Evolutionary conservation across 495 filamentous ascomycete genomes (phyloP), one percentile per base, ranked within the genome.

Genomic region (Daldinia grandis): DNA sequence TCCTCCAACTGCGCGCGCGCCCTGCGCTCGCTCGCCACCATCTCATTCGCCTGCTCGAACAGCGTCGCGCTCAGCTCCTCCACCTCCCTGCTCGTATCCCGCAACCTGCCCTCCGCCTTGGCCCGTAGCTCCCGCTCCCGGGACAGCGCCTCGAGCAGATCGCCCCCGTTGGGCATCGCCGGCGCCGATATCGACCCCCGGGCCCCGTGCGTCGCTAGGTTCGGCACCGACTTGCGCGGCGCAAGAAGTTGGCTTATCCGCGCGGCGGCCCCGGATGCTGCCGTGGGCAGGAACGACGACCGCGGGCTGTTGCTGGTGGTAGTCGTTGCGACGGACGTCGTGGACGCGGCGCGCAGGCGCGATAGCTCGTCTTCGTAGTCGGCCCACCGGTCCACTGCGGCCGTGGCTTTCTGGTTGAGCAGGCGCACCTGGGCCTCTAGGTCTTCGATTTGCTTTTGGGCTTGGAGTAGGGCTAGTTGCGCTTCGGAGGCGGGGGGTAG

Each of bases 11-110:
- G 87, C 6, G 91, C 92, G 42, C 93, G 81, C 35, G 91, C 92
- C 76, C 90, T 88, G 50, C 95, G 84, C 83, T 98, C 95, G 73
- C 88, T 81, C 15, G 95, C 93, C 25, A 99, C 95, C 95, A 99
- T 98, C 83, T 97, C 92, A 74, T 98, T 98, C 17, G 95, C 95
- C 79, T 97, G 90, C 76, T 92, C 89, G 80, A 99, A 99, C 56
- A 99, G 82, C 69, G 90, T 87, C 50, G 89, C 91, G 35, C 88
- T 93, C 70, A 99, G 81, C 74, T 99, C 95, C 78, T 98, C 96
- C 14, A 99, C 84, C 81, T 99, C 95, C 0, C 81, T 84, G 55
- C 85, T 90, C 30, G 93, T 90, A 59, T 90, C 87, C 71, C 82
- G 84, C 31, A 97, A 82, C 66, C 88, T 86, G 37, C 84, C 83